Base-by-base conservation (phyloP, 768 basidiomycete genomes). In the Macrolepiota fuliginosa region DNA sequence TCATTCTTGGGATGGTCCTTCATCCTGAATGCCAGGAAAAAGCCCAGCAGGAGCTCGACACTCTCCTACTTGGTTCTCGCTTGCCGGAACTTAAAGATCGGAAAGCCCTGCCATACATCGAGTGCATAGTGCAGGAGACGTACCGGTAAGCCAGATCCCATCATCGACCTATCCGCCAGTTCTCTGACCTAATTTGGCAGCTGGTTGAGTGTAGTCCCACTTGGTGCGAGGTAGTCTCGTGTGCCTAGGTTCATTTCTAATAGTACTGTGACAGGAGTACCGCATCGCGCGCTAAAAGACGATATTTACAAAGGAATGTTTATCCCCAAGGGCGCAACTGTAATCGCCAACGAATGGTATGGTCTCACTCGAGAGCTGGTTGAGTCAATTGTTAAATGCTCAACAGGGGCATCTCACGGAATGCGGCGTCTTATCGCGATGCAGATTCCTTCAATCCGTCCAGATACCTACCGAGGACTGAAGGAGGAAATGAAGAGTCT, bases 11-110 rank as follows among this genome's bases (percentile, higher is more conserved):
- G 2, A 87, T 91, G 84, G 76, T 88, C 54, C 71, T 76, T 5
- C 70, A 89, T 65, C 89, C 89, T 0, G 80, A 81, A 37, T 81
- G 78, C 1, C 80, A 85, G 50, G 76, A 64, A 25, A 81, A 80
- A 54, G 89, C 86, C 0, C 88, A 90, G 64, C 72, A 76, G n/a
- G 90, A 92, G 64, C 79, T 92, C 13, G 90, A 92, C 66, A 54
- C 65, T 1, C 81, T 88, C 11, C 75, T 87, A 25, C 84, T 84
- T 11, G 57, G 66, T 29, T 79, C 79, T 42, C 78, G 89, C 6
- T 74, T 91, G 29, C 91, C 91, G 0, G 77, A 74, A 0, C 81
- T 87, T 63, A 76, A 72, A 37, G 90, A 90, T 68, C 76, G 87
- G 3, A 62, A 72, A 3, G 73, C 70, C 0, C 68, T 92, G 58